Base-by-base conservation (phyloP, 257 asterid species). In the Coffea canephora region DNA sequence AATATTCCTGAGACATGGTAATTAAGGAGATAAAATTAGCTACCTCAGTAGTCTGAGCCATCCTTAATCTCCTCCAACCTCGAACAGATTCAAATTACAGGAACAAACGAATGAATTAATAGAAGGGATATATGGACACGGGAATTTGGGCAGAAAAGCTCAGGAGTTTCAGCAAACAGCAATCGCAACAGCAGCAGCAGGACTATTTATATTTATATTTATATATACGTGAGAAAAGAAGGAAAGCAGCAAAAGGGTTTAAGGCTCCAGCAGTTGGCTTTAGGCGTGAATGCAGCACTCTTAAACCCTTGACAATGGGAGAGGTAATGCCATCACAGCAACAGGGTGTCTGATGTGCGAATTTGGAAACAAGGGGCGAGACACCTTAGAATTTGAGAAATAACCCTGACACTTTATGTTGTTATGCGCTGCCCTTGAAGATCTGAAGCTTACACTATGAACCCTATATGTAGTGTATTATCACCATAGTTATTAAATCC, bases 41-140 rank as follows among this genome's bases (percentile, higher is more conserved):
- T 34, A 78, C 82, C 82, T 78, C 64, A 27, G 71, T 43, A 2
- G 82, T 43, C 43, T 71, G 82, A 73, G 82, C 71, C 77, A 71
- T 78, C 82, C 71, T 45, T 50, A 49, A 70, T 55, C n/a, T 36
- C 39, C 55, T 16, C 5, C 59, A 67, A 15, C 7, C 52, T n/a
- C 52, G 52, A 13, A 34, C 18, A 2, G 15, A 4, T 11, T 75
- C 43, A 41, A 6, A 75, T 19, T 52, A 52, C 5, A 52, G 1
- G 34, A 12, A 23, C 34, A 75, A 6, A 70, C 13, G 39, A 27
- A 70, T 41, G 16, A 10, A 41, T 31, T 39, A 15, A 71, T 15
- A 71, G 9, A 45, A 14, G 15, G 21, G 16, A 4, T 1, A 11
- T 2, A 7, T 16, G 68, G 12, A 25, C 14, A 62, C 15, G 31